These are phyloP conservation scores for Yamadazyma sp. DNA, from an alignment of 805 yeast species.

Conservation along the genomic window DNA sequence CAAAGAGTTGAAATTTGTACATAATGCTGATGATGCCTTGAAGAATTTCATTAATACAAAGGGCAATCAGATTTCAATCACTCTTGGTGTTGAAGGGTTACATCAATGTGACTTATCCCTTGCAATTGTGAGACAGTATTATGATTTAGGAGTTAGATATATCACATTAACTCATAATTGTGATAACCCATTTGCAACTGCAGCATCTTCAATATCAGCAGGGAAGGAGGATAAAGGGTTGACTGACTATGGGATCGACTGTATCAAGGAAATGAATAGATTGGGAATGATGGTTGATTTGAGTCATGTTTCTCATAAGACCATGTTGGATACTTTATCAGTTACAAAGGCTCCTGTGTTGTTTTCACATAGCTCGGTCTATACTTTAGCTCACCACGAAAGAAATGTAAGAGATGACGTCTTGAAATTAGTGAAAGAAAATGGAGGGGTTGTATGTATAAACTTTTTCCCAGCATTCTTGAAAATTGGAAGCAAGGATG, in stretches of 20 bases:
- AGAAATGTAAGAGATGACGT: constrained; percentile 51
- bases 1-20: constrained; percentile 35
- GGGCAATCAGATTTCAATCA: constrained; percentile 19
- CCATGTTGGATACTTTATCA: constrained; percentile 44
- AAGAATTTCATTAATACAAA: constrained; percentile 31
- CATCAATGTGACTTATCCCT: constrained; percentile 51
- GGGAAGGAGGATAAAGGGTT: constrained; percentile 46
- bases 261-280: constrained; percentile 49
- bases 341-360: constrained; percentile 45
- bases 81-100: constrained; percentile 53
- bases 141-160: constrained; percentile 51
- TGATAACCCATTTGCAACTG: constrained; percentile 57
- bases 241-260: constrained; percentile 36
- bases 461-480: constrained; percentile 46
- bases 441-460: constrained; percentile 47
- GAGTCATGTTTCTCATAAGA: constrained; percentile 46
- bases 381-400: constrained; percentile 35
- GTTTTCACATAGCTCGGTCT: constrained; percentile 49
- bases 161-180: constrained; percentile 54
- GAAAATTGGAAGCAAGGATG: constrained; percentile 17
- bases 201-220: constrained; percentile 46
- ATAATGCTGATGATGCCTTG: constrained; percentile 38
- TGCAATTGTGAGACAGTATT: constrained; percentile 48
- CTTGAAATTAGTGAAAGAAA: constrained; percentile 32
- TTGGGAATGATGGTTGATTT: constrained; percentile 53